Conservation (phyloP, 352 stramenopile genomes). For the Phytophthora brassicae region DNA sequence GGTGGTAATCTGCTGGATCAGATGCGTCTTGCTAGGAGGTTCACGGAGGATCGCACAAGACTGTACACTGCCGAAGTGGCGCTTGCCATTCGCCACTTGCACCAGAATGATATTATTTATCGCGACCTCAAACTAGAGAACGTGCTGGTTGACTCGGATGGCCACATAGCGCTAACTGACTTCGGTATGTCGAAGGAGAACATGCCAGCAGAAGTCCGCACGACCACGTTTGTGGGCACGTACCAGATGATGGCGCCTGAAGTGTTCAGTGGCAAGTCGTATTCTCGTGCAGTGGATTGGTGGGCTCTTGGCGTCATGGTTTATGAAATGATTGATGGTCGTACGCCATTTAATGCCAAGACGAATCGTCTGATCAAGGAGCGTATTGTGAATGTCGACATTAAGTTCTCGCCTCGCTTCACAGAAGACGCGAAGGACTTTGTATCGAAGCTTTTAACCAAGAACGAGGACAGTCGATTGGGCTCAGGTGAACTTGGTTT, state of each 20-base stretch:
- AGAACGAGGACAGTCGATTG: constrained; percentile 91
- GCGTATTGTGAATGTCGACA: constrained; percentile 79
- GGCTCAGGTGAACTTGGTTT: constrained; percentile 90
- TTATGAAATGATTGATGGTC: constrained; percentile 89
- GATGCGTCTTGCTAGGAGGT: constrained; percentile 87
- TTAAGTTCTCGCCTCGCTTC: constrained; percentile 83
- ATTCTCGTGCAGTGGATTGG: constrained; percentile 89
- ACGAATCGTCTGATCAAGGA: constrained; percentile 87
- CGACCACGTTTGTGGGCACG: constrained; percentile 90
- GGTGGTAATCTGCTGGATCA: constrained; percentile 95
- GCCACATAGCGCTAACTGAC: constrained; percentile 97
- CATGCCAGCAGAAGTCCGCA: constrained; percentile 84
- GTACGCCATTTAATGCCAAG: constrained; percentile 87
- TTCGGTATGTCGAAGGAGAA: constrained; percentile 99
- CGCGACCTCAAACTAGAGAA: constrained; percentile 99
- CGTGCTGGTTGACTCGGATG: constrained; percentile 94
- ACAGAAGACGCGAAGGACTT: constrained; percentile 85
- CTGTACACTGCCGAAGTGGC: constrained; percentile 98
- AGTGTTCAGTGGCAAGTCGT: constrained; percentile 85
- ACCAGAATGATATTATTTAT: constrained; percentile 96
- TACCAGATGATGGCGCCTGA: constrained; percentile 94
- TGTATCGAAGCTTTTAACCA: constrained; percentile 91
- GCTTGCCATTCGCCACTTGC: constrained; percentile 94
- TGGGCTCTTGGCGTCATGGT: constrained; percentile 88
- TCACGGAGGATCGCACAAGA: constrained; percentile 90